A percentile compares a stretch with the other conserved stretches of the same genome.
phyloP scores from a whole-genome alignment of 345 rosid genomes.

The Capsella bursapastoris region DNA sequence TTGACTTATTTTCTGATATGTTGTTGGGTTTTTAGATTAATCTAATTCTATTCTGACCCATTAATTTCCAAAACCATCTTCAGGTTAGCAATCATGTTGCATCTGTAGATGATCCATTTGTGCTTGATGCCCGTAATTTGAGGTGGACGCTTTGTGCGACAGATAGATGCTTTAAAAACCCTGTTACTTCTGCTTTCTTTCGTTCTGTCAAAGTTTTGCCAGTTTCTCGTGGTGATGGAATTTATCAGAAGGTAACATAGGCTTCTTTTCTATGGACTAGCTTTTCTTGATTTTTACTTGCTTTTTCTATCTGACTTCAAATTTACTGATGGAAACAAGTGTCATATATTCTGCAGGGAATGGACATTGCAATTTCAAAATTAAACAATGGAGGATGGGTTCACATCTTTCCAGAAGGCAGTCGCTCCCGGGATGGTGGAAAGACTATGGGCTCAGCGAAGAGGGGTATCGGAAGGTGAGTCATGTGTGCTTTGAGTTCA shows the following conservation, averaged over 20 bases:
- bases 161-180: conserved; percentile 90
- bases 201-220: conserved; percentile 90
- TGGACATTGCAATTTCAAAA: conserved; percentile 95
- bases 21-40: conserved; percentile 8
- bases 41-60: conserved; percentile 7
- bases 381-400: conserved; percentile 95
- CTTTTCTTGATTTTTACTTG: not conserved
- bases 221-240: conserved; percentile 90
- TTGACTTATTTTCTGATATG: conserved; percentile 19
- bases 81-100: conserved; percentile 99
- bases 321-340: not conserved
- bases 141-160: conserved; percentile 98
- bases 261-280: not conserved
- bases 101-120: conserved; percentile 90
- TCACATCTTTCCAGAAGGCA: conserved; percentile 98
- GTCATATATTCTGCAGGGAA: conserved; percentile 58
- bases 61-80: not conserved
- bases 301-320: not conserved
- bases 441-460: conserved; percentile 80
- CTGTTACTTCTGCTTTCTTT: conserved; percentile 86
- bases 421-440: conserved; percentile 95
- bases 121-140: conserved; percentile 79
- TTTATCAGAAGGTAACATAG: conserved; percentile 82
- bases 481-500: not conserved
- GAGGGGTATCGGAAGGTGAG: conserved; percentile 96